Base-by-base conservation (phyloP, 2,329 filamentous ascomycete genomes). In the Colletotrichum sidae region DNA sequence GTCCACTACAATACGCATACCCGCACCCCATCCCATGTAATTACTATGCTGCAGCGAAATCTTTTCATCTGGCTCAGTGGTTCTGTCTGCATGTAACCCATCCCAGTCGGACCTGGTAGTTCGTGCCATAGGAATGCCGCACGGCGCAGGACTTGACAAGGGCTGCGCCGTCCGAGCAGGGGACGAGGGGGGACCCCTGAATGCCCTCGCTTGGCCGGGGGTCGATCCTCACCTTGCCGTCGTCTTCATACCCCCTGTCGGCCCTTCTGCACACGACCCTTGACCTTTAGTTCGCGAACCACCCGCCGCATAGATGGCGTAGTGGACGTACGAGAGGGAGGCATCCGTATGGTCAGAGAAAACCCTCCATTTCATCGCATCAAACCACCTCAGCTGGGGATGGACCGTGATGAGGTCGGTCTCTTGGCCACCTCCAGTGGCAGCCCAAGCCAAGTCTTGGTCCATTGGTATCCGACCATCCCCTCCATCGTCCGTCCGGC, bases 381-480 rank as follows among this genome's bases (percentile, higher is more conserved):
- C 44, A 42, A 33, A 38, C 39, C 17, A 42, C 34, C 33, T 55
- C 51, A 42, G 44, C 38, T 33, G 34, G 45, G 53, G 53, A 33
- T 50, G 52, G 38, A 39, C 42, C 53, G 15, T 17, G 45, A 39
- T 9, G 39, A 38, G 45, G 58, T 38, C 45, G 17, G 15, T 42
- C 8, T 7, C 25, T 39, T 17, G 37, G 51, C 15, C 38, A 35
- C 37, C 25, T 8, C n/a, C 11, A 12, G 9, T 17, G 17, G 17
- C 17, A 10, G 39, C 13, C 45, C 45, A 38, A 33, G 47, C 35
- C 49, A 10, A 41, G 45, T 5, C 13, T 13, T 38, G 41, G 55
- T n/a, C 54, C 39, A 46, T 58, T 62, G 46, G 47, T 41, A 52
- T 52, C 54, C 60, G 39, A 25, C 54, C 25, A 25, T 25, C 25